Percentiles rank a stretch among this genome's conserved stretches.
Conservation (phyloP, 2,329 filamentous ascomycete species). For the Colletotrichum australisinense region DNA sequence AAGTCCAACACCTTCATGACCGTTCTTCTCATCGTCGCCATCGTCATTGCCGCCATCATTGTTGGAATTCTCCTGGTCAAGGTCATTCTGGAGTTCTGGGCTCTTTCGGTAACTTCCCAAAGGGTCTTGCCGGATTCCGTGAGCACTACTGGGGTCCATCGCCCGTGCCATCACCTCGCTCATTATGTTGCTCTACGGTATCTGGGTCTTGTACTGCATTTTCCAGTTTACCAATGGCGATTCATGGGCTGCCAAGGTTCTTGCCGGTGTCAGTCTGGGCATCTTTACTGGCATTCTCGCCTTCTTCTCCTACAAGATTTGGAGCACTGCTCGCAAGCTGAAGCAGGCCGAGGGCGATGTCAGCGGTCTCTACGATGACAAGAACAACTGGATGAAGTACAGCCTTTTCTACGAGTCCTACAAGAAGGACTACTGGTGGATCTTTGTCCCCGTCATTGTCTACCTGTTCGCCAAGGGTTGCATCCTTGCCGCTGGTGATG, state of each 20-base stretch:
- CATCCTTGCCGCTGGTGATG: constrained; percentile 86
- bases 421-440: constrained; percentile 95
- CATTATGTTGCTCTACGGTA: constrained; percentile 90
- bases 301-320: constrained; percentile 89
- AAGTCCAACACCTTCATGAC: constrained; percentile 97
- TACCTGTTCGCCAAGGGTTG: constrained; percentile 93
- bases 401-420: constrained; percentile 97
- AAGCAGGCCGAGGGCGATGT: constrained; percentile 81
- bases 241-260: constrained; percentile 89
- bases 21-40: constrained; percentile 87
- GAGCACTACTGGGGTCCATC: constrained; percentile 97
- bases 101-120: constrained; percentile 88
- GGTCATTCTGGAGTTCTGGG: constrained; percentile 90
- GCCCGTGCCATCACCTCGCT: constrained; percentile 89
- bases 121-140: constrained; percentile 84
- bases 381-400: constrained; percentile 92
- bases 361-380: constrained; percentile 84
- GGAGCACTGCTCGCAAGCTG: constrained; percentile 77
- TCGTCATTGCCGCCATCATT: constrained; percentile 84
- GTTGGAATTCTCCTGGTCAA: constrained; percentile 91
- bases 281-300: constrained; percentile 84
- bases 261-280: constrained; percentile 84
- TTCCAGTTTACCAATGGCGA: constrained; percentile 95
- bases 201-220: constrained; percentile 96
- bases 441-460: constrained; percentile 88